Conservation (phyloP, 2,329 filamentous ascomycete genomes). For the Fusarium setosum region DNA sequence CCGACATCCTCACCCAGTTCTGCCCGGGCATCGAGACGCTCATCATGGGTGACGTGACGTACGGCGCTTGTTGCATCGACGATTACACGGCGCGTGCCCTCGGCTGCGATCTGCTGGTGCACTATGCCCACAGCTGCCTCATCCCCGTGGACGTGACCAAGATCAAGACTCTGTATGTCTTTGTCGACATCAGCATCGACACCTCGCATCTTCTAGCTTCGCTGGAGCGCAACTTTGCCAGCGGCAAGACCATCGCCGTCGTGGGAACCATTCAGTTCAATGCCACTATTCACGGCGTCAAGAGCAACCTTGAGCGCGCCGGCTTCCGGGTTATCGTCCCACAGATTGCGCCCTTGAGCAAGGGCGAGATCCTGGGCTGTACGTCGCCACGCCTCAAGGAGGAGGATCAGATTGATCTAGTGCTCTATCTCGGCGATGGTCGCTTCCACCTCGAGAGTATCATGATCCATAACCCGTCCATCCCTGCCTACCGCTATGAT, state of each 20-base stretch:
- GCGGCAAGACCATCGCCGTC: slow-evolving; percentile 88
- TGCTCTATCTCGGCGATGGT: slow-evolving; percentile 91
- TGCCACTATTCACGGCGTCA: slow-evolving; percentile 90
- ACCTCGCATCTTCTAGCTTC: slow-evolving; percentile 87
- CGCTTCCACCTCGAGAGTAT: slow-evolving; percentile 97
- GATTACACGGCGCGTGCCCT: slow-evolving; percentile 96
- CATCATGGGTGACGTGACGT: slow-evolving; percentile 99
- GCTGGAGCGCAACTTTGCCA: slow-evolving; percentile 86
- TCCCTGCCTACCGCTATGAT: slow-evolving; percentile 96
- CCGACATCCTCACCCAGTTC: slow-evolving; percentile 94
- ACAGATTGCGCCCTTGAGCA: slow-evolving; percentile 91
- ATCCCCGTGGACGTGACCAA: slow-evolving; percentile 97
- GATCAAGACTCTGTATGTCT: slow-evolving; percentile 97
- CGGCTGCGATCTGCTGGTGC: slow-evolving; percentile 92
- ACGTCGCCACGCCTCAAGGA: slow-evolving; percentile 81
- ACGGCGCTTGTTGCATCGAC: slow-evolving; percentile 98
- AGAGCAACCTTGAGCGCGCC: slow-evolving; percentile 79
- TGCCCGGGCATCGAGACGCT: slow-evolving; percentile 91
- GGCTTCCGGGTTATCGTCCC: slow-evolving; percentile 90
- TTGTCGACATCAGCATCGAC: slow-evolving; percentile 98
- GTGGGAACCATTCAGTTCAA: slow-evolving; percentile 99
- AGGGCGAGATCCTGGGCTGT: slow-evolving; percentile 97
- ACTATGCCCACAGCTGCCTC: slow-evolving; percentile 96
- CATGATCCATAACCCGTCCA: slow-evolving; percentile 96
- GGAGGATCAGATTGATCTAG: slow-evolving; percentile 74